Evolutionary conservation across 2,329 filamentous ascomycete genomes (phyloP).

Genomic region (Aspergillus sp.): DNA sequence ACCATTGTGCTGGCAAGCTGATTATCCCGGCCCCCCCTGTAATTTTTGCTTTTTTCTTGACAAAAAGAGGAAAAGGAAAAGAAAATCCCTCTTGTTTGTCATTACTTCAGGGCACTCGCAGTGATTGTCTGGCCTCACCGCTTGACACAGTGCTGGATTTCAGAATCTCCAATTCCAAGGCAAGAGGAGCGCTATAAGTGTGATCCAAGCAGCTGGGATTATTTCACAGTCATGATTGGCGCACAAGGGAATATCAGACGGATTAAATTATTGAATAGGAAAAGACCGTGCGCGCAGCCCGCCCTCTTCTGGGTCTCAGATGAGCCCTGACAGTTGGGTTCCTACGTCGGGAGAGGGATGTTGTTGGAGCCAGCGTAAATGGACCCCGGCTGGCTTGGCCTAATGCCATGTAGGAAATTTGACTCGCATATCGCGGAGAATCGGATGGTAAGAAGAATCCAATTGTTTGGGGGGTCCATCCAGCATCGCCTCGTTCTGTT

Average conservation of each 20-base stretch:
- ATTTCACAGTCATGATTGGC: neutral
- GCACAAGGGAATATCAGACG: neutral
- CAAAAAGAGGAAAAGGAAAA: neutral
- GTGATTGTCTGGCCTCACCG: slow-evolving; percentile 9
- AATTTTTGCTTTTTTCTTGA: neutral
- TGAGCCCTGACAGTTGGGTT: slow-evolving; percentile 6
- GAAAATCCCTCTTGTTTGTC: slow-evolving; percentile 1
- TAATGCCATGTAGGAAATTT: slow-evolving; percentile 6
- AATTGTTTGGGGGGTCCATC: neutral
- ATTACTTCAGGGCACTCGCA: neutral
- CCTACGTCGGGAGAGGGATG: neutral
- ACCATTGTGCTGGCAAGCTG: neutral
- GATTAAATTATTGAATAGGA: neutral
- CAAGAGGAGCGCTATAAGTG: slow-evolving; percentile 5
- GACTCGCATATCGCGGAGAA: slow-evolving; percentile 10
- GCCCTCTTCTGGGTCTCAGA: neutral
- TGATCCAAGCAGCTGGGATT: slow-evolving; percentile 3
- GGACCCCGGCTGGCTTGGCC: neutral
- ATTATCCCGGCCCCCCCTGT: neutral
- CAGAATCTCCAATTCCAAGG: slow-evolving; percentile 2
- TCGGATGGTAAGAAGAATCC: neutral
- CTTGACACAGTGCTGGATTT: neutral
- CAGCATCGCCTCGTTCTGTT: slow-evolving; percentile 8
- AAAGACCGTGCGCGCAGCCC: slow-evolving; percentile 1
- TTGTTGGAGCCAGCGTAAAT: neutral